A percentile compares a stretch with the other conserved stretches of the same genome.
Evolutionary conservation across 1,139 yeast genomes (phyloP).

Genomic region (Geotrichum bryndzae): DNA sequence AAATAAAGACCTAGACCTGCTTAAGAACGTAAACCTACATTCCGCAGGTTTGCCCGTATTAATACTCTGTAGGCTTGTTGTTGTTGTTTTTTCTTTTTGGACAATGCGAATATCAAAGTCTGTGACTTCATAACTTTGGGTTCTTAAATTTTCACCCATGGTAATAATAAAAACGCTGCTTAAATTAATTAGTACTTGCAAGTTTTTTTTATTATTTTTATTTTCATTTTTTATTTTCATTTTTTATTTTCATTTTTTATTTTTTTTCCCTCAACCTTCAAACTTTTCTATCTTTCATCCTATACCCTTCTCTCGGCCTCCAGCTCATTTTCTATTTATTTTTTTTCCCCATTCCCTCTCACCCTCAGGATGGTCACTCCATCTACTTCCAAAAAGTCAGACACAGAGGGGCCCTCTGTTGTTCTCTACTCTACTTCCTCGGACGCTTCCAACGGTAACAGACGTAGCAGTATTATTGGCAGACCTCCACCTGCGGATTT

Average conservation of each 20-base stretch:
- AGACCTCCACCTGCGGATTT: conserved; percentile 16
- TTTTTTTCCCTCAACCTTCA: background rate
- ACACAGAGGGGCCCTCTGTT: conserved; percentile 4
- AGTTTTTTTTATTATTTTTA: background rate
- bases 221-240: background rate
- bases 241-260: background rate
- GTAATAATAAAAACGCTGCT: background rate
- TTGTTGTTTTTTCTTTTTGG: too few species aligned
- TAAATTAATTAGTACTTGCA: background rate
- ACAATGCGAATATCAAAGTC: background rate
- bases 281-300: background rate
- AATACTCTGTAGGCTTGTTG: too few species aligned
- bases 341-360: background rate
- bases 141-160: background rate
- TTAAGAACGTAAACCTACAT: background rate
- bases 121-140: background rate
- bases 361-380: background rate
- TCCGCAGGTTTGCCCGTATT: too few species aligned
- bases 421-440: conserved; percentile 9
- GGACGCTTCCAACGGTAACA: background rate
- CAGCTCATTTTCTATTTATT: background rate
- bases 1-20: background rate
- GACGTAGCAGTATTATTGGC: conserved; percentile 13
- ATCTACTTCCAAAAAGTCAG: background rate
- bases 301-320: background rate